These are phyloP conservation scores for Chimonanthus salicifolius DNA, from an alignment of 164 flowering plant genomes.

Conservation along the genomic window DNA sequence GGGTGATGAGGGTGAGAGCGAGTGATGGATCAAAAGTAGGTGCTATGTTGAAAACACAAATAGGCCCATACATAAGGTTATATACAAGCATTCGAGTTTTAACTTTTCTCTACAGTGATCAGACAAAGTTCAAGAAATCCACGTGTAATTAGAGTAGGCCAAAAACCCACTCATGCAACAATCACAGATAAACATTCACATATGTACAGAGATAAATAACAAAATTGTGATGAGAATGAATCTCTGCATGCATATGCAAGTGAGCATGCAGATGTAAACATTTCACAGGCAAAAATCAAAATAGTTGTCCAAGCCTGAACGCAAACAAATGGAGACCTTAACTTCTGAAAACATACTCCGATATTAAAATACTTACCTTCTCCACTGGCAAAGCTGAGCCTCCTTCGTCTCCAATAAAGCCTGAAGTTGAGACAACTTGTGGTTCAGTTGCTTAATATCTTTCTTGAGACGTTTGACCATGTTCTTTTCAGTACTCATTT, in stretches of 20 bases:
- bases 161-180: background rate
- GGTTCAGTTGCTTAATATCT: slow-evolving; percentile 77
- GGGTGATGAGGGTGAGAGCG: no score
- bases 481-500: slow-evolving; percentile 72
- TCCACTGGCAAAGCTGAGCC: slow-evolving; percentile 45
- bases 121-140: no score
- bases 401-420: slow-evolving; percentile 78
- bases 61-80: no score
- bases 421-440: slow-evolving; percentile 67
- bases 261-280: background rate
- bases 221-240: background rate
- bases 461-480: slow-evolving; percentile 65
- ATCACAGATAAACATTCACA: background rate
- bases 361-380: slow-evolving; percentile 36
- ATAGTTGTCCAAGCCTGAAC: background rate
- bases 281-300: background rate
- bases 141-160: background rate
- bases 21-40: no score
- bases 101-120: no score
- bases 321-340: background rate
- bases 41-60: no score
- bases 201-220: background rate
- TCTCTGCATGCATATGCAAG: background rate
- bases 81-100: no score
- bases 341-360: background rate